Conservation (phyloP, 176 grass and related monocot genomes). For the Pontederia paniculata region DNA sequence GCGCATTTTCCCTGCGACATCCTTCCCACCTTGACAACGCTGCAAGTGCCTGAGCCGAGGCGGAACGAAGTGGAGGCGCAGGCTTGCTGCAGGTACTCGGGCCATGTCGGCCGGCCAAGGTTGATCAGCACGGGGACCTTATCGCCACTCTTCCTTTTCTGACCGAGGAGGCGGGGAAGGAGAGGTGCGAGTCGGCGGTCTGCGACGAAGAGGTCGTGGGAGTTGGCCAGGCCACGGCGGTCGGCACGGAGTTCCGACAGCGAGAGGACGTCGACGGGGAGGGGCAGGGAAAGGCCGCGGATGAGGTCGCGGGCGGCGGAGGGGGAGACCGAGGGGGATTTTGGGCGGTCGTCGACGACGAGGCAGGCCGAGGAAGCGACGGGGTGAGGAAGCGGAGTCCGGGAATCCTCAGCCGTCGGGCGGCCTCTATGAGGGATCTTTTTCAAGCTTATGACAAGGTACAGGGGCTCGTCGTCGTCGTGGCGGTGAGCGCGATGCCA, state of each 20-base stretch:
- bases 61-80: slow-evolving; percentile 22
- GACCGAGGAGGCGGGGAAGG: background rate
- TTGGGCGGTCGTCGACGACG: slow-evolving; percentile 38
- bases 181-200: slow-evolving; percentile 27
- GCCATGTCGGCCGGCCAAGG: slow-evolving; percentile 28
- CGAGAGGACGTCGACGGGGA: slow-evolving; percentile 28
- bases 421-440: slow-evolving; percentile 17
- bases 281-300: slow-evolving; percentile 10
- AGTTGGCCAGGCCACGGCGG: slow-evolving; percentile 1
- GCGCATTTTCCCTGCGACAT: slow-evolving; percentile 20
- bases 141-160: slow-evolving; percentile 13
- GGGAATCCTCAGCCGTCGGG: slow-evolving; percentile 21
- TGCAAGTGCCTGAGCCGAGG: slow-evolving; percentile 37
- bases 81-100: slow-evolving; percentile 23
- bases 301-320: slow-evolving; percentile 26
- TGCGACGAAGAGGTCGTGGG: slow-evolving; percentile 43
- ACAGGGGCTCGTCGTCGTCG: slow-evolving; percentile 31
- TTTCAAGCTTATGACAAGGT: slow-evolving; percentile 42
- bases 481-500: slow-evolving; percentile 33
- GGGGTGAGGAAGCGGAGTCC: slow-evolving; percentile 15
- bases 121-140: slow-evolving; percentile 29
- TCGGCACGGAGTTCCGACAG: slow-evolving; percentile 28
- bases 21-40: slow-evolving; percentile 39
- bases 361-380: slow-evolving; percentile 29
- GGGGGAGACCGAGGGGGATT: slow-evolving; percentile 31